phyloP scores from a whole-genome alignment of 140 eudicot genomes.

The Bidens hawaiensis region DNA sequence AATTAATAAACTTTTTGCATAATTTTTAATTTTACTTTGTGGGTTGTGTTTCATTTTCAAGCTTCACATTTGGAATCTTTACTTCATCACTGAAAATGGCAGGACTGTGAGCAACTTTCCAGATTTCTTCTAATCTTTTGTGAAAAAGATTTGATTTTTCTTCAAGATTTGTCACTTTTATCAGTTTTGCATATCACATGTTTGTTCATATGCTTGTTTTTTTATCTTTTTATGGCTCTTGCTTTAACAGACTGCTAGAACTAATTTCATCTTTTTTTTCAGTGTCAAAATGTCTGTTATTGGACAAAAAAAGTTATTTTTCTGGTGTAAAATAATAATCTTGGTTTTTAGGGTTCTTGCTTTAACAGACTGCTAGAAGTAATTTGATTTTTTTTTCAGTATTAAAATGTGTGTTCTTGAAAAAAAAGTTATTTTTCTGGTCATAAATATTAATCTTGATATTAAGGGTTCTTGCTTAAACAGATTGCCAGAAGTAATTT shows the following conservation, averaged over 20 bases:
- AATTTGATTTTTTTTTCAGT: neutral
- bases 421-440: too few species aligned
- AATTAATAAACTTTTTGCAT: neutral
- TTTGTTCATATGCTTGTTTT: neutral
- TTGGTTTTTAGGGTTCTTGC: slow-evolving; percentile 5
- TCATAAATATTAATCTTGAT: too few species aligned
- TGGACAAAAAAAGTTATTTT: too few species aligned
- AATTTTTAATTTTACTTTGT: too few species aligned
- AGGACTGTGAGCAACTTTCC: slow-evolving; percentile 32
- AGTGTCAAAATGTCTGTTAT: too few species aligned
- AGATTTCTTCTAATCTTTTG: slow-evolving; percentile 20
- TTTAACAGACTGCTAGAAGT: neutral
- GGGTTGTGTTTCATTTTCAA: neutral
- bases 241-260: too few species aligned
- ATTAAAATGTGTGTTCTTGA: neutral
- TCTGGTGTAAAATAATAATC: too few species aligned
- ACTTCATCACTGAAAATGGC: slow-evolving; percentile 34
- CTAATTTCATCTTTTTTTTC: too few species aligned
- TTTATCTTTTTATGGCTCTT: too few species aligned
- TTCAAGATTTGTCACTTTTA: neutral
- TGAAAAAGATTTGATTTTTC: slow-evolving; percentile 7
- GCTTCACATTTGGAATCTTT: neutral
- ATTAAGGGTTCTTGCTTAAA: too few species aligned
- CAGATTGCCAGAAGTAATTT: too few species aligned
- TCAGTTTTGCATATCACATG: slow-evolving; percentile 6